phyloP scores from a whole-genome alignment of 1,139 yeast genomes.

The Taphrina populina region DNA sequence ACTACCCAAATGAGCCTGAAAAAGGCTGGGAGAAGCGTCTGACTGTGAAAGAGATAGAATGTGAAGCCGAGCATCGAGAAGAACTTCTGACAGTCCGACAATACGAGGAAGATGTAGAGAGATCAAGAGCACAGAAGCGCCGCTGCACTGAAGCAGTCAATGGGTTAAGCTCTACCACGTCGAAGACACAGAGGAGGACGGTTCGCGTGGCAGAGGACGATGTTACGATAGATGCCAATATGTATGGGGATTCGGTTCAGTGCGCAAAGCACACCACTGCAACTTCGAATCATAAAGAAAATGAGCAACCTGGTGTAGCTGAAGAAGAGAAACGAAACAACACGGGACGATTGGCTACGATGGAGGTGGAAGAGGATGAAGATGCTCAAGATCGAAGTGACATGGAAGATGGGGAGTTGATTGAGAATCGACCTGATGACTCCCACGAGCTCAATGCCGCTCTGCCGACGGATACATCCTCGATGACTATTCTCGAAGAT shows the following conservation, averaged over 20 bases:
- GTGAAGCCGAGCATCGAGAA: constrained; percentile 18
- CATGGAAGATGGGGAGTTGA: background rate
- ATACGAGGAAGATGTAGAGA: constrained; percentile 6
- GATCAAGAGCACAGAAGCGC: background rate
- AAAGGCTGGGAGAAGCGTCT: constrained; percentile 22
- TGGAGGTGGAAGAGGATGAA: background rate
- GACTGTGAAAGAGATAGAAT: constrained; percentile 24
- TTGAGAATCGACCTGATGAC: too few species aligned
- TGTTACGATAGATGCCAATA: constrained; percentile 11
- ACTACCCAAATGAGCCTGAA: constrained; percentile 19
- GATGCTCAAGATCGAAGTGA: background rate
- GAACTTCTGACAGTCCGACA: constrained; percentile 15
- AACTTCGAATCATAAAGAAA: background rate
- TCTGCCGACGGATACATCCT: background rate
- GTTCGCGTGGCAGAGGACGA: background rate
- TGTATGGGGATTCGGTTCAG: constrained; percentile 16
- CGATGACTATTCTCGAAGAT: background rate
- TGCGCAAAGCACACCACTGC: background rate
- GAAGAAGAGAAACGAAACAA: background rate
- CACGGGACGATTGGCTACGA: background rate
- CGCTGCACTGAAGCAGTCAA: background rate
- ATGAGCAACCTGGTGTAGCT: background rate
- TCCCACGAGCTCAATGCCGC: background rate
- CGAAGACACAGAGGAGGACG: background rate
- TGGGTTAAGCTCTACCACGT: background rate